Percentiles rank a stretch among this genome's conserved stretches.
phyloP scores from a whole-genome alignment of 2,329 filamentous ascomycete species.

The Aureobasidium lini region DNA sequence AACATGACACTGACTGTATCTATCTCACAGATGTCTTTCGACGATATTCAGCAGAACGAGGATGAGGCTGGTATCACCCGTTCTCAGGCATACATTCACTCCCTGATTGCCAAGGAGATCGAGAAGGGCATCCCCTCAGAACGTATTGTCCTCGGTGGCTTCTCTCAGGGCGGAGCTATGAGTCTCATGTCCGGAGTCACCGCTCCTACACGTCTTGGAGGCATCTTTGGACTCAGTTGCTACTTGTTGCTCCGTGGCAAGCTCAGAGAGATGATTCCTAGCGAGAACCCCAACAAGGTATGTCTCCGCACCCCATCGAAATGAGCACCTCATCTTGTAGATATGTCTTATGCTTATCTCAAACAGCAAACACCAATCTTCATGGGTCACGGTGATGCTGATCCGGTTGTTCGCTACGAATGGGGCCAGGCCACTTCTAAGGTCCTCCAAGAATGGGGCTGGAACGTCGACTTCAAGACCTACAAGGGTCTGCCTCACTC shows the following conservation, averaged over 20 bases:
- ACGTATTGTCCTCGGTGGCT: slow-evolving; percentile 79
- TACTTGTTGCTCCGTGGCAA: slow-evolving; percentile 68
- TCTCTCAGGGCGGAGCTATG: slow-evolving; percentile 83
- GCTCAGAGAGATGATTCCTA: slow-evolving; percentile 49
- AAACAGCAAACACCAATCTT: slow-evolving; percentile 67
- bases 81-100: slow-evolving; percentile 68
- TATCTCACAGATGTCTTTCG: slow-evolving; percentile 34
- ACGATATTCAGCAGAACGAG: slow-evolving; percentile 42
- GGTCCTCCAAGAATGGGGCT: slow-evolving; percentile 60
- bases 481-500: slow-evolving; percentile 74
- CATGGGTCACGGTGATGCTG: slow-evolving; percentile 78
- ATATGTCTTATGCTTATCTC: neutral
- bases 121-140: slow-evolving; percentile 71
- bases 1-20: neutral
- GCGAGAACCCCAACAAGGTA: slow-evolving; percentile 34
- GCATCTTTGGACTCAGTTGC: slow-evolving; percentile 76
- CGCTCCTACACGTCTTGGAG: slow-evolving; percentile 65
- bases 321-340: neutral
- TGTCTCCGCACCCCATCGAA: neutral
- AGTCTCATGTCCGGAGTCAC: slow-evolving; percentile 75
- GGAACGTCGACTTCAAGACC: slow-evolving; percentile 65
- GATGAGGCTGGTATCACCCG: slow-evolving; percentile 68
- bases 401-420: slow-evolving; percentile 62
- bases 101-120: slow-evolving; percentile 72
- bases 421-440: slow-evolving; percentile 64